A percentile compares a stretch with the other conserved stretches of the same genome.
These are phyloP conservation scores for Fusarium chuoi DNA, from an alignment of 2,329 filamentous ascomycete genomes.

Conservation along the genomic window DNA sequence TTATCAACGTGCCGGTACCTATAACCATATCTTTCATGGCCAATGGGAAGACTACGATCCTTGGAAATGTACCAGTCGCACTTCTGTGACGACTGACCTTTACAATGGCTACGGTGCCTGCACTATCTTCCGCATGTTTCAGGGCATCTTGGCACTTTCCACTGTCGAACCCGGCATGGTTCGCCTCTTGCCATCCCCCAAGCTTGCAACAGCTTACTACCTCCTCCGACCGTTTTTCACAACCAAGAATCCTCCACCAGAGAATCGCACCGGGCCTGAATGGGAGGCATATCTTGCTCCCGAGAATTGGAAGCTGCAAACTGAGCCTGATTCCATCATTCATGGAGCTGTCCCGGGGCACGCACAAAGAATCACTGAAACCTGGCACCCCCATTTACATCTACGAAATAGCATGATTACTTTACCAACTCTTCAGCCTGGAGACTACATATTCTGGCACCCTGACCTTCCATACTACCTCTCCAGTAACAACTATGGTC, in stretches of 20 bases:
- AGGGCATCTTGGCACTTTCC: constrained; percentile 65
- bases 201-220: constrained; percentile 79
- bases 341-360: constrained; percentile 68
- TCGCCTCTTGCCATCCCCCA: constrained; percentile 78
- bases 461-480: constrained; percentile 68
- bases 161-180: constrained; percentile 73
- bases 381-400: constrained; percentile 67
- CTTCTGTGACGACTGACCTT: constrained; percentile 63
- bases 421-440: constrained; percentile 64
- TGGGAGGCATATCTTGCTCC: constrained; percentile 64
- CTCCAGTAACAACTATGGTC: constrained; percentile 51
- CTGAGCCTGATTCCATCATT: constrained; percentile 64
- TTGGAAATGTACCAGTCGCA: constrained; percentile 64
- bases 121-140: constrained; percentile 69
- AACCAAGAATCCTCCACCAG: constrained; percentile 55
- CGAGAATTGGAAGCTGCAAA: constrained; percentile 57
- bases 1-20: constrained; percentile 69
- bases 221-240: constrained; percentile 71
- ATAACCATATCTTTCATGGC: constrained; percentile 64
- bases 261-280: constrained; percentile 51
- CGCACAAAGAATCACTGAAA: constrained; percentile 66
- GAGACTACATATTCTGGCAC: constrained; percentile 70
- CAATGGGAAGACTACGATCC: constrained; percentile 67
- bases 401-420: constrained; percentile 64
- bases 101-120: constrained; percentile 69